These are phyloP conservation scores for Porogramme epimiltina DNA, from an alignment of 1,284 basidiomycete species.

Conservation along the genomic window DNA sequence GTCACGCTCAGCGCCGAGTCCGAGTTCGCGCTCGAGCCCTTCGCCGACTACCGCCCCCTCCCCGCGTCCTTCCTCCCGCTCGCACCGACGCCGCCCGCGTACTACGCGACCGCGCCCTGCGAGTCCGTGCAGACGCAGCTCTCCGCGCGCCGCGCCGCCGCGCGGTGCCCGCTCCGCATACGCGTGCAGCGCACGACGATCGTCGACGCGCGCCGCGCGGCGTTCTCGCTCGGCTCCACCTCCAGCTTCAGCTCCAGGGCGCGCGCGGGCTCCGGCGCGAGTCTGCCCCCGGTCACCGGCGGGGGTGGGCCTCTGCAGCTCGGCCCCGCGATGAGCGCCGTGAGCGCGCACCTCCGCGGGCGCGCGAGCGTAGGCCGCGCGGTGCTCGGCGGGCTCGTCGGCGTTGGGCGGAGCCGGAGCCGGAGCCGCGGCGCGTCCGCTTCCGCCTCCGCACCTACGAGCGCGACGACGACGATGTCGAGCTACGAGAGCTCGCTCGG, in stretches of 20 bases:
- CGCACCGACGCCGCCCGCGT: conserved; percentile 10
- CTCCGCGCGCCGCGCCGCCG: conserved; percentile 4
- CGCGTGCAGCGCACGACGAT: conserved; percentile 24
- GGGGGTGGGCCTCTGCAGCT: no score
- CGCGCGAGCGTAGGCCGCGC: not conserved
- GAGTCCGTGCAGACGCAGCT: conserved; percentile 16
- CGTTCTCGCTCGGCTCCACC: conserved; percentile 1
- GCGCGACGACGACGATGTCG: not conserved
- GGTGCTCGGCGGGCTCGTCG: not conserved
- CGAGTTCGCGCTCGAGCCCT: conserved; percentile 27
- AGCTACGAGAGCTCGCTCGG: no score
- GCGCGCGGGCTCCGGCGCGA: no score
- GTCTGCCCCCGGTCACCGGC: no score
- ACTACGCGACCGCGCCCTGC: conserved; percentile 8
- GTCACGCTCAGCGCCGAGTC: conserved; percentile 28
- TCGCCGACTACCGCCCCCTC: conserved; percentile 26
- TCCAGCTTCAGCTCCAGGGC: no score
- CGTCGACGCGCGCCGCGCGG: conserved; percentile 23
- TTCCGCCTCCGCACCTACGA: no score
- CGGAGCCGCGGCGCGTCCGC: not conserved
- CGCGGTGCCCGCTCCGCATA: conserved; percentile 23
- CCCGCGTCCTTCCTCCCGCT: conserved; percentile 32
- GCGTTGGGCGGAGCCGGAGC: not conserved
- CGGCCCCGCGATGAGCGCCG: no score
- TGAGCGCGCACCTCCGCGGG: not conserved